Evolutionary conservation across 1,139 yeast species (phyloP).

Genomic region (Pichia inconspicua): DNA sequence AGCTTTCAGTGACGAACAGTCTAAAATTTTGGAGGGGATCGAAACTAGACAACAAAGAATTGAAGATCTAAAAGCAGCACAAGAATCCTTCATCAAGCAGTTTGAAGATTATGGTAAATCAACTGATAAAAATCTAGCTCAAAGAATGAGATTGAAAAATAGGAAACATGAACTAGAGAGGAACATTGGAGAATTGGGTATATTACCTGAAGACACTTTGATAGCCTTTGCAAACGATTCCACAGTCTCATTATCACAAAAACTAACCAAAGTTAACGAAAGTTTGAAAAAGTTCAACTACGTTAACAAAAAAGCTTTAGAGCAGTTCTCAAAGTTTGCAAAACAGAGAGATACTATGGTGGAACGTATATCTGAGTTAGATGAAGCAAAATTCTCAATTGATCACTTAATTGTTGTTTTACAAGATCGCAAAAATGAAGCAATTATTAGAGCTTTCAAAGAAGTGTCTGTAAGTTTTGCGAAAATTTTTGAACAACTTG

Average conservation of each 20-base stretch:
- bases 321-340: constrained; percentile 70
- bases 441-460: constrained; percentile 70
- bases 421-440: constrained; percentile 73
- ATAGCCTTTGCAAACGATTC: constrained; percentile 34
- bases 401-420: constrained; percentile 64
- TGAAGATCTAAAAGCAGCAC: constrained; percentile 49
- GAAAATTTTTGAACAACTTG: constrained; percentile 69
- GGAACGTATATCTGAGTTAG: constrained; percentile 61
- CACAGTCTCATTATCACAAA: constrained; percentile 48
- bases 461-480: constrained; percentile 70
- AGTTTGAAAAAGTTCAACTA: constrained; percentile 60
- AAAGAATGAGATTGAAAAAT: constrained; percentile 49
- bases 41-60: constrained; percentile 35
- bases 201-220: constrained; percentile 81
- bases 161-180: constrained; percentile 69
- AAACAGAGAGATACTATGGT: constrained; percentile 63
- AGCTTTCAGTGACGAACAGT: not conserved
- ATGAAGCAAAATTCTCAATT: constrained; percentile 63
- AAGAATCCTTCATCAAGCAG: constrained; percentile 43
- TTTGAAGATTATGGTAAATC: constrained; percentile 56
- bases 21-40: constrained; percentile 28
- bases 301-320: constrained; percentile 85
- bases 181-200: constrained; percentile 76
- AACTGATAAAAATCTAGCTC: constrained; percentile 61
- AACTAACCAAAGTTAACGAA: constrained; percentile 50